Evolutionary conservation across 495 filamentous ascomycete genomes (phyloP), one percentile per base, ranked within the genome.

Genomic region (Penicillium tannophilum): DNA sequence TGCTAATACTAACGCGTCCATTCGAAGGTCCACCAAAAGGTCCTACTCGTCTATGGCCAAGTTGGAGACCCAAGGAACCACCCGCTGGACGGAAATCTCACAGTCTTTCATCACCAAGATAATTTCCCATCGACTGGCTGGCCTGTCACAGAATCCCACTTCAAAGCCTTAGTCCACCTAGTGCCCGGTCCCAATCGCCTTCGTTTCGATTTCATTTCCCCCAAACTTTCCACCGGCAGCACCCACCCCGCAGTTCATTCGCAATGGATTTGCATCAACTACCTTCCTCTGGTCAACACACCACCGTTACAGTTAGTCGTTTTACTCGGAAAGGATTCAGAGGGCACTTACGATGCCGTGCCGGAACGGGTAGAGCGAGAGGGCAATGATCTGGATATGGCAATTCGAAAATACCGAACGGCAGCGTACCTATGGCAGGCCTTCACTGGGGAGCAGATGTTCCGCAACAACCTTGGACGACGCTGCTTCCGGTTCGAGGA

Each of bases 391-490:
- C 65, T 97, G 31, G 88, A 93, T 3, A 85, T 80, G 12, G 93
- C 93, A 0, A 82, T 94, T 61, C 82, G 84, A 55, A 97, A 97
- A 71, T 96, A 90, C 65, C 84, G 91, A 54, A 95, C 92, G 86
- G 87, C 91, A 23, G 92, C 91, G 17, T 95, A 97, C 69, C 80
- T 97, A 3, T 97, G 93, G 93, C 93, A 97, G 70, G 91, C 92
- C 8, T 97, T 94, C 66, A 97, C 93, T 1, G 90, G 89, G 12
- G 92, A 96, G 67, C 92, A 97, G 68, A 97, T 97, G 92, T 88
- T 84, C 71, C 89, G 91, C 57, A 88, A 93, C 71, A 87, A 86
- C 46, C 82, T 97, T 53, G 91, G 91, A 3, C 83, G 93, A 26
- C 84, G 93, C 23, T 89, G 86, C 46, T 96, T 96, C 68, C 81